These are phyloP conservation scores for Penicillium verrucosum DNA, from an alignment of 2,329 filamentous ascomycete genomes.

Conservation along the genomic window DNA sequence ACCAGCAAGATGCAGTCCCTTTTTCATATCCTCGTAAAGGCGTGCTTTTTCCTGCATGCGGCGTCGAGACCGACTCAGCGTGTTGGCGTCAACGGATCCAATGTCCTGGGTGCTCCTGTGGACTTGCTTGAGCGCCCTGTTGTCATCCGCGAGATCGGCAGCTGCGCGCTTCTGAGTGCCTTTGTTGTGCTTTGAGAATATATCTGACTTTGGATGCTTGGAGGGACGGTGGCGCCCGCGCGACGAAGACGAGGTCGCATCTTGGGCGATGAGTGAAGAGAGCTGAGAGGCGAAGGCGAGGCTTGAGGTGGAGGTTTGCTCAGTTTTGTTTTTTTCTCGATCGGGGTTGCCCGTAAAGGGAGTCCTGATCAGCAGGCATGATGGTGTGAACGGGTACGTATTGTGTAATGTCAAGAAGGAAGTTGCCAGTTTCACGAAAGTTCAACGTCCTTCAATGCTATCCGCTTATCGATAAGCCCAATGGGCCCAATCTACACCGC, in stretches of 20 bases:
- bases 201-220: slow-evolving; percentile 59
- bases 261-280: slow-evolving; percentile 69
- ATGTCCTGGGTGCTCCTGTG: slow-evolving; percentile 60
- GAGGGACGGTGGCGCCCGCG: slow-evolving; percentile 43
- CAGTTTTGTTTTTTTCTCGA: slow-evolving; percentile 58
- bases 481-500: background rate
- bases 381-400: background rate
- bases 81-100: slow-evolving; percentile 56
- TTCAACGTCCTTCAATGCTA: background rate
- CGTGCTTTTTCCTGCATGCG: slow-evolving; percentile 89
- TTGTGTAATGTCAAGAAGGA: background rate
- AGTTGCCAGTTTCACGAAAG: background rate
- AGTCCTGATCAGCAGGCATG: slow-evolving; percentile 27
- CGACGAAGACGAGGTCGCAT: slow-evolving; percentile 44
- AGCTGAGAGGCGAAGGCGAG: slow-evolving; percentile 88
- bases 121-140: slow-evolving; percentile 58
- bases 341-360: slow-evolving; percentile 71
- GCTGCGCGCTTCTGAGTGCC: slow-evolving; percentile 61
- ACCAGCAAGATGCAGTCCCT: slow-evolving; percentile 70
- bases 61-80: slow-evolving; percentile 65
- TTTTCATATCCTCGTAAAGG: slow-evolving; percentile 84
- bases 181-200: slow-evolving; percentile 66
- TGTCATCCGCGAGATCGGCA: slow-evolving; percentile 53
- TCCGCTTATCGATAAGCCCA: slow-evolving; percentile 4
- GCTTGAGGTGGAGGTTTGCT: slow-evolving; percentile 61